A percentile compares a stretch with the other conserved stretches of the same genome.
Conservation (phyloP, 768 basidiomycete species). For the Dacryopinax primogenitus region DNA sequence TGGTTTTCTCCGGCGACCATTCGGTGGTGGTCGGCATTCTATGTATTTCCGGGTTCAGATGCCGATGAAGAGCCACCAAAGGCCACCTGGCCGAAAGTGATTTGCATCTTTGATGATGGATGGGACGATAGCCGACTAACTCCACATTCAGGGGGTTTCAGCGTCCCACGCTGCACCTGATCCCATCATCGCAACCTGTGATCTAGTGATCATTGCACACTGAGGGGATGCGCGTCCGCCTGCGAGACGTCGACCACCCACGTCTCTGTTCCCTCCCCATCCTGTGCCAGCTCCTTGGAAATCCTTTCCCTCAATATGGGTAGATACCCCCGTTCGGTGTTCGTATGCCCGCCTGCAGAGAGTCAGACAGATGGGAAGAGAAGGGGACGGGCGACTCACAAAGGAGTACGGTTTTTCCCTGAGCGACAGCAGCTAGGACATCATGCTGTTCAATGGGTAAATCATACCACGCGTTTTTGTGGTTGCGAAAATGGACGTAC, state of each 20-base stretch:
- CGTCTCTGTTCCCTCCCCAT: constrained; percentile 19
- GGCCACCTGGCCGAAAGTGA: too few species aligned
- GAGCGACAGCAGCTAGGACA: constrained; percentile 64
- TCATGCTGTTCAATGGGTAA: constrained; percentile 50
- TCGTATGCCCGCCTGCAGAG: constrained; percentile 68
- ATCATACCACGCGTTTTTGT: background rate
- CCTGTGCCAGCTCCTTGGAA: constrained; percentile 35
- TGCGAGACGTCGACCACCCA: constrained; percentile 16
- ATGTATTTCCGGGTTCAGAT: too few species aligned
- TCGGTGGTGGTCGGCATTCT: too few species aligned
- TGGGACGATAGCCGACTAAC: too few species aligned
- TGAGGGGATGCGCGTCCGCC: background rate
- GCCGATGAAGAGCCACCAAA: too few species aligned
- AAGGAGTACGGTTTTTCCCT: constrained; percentile 66
- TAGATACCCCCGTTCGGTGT: constrained; percentile 90
- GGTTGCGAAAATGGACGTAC: constrained; percentile 31
- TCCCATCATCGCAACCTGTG: too few species aligned
- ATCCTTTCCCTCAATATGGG: constrained; percentile 57
- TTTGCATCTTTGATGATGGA: too few species aligned
- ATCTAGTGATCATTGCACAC: background rate
- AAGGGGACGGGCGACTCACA: constrained; percentile 39
- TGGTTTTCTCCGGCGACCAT: too few species aligned
- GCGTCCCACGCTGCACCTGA: too few species aligned
- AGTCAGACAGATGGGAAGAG: background rate
- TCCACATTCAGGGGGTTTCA: too few species aligned